Evolutionary conservation across 176 grass and related monocot species (phyloP).

Genomic region (Cenchrus fungigraminus): DNA sequence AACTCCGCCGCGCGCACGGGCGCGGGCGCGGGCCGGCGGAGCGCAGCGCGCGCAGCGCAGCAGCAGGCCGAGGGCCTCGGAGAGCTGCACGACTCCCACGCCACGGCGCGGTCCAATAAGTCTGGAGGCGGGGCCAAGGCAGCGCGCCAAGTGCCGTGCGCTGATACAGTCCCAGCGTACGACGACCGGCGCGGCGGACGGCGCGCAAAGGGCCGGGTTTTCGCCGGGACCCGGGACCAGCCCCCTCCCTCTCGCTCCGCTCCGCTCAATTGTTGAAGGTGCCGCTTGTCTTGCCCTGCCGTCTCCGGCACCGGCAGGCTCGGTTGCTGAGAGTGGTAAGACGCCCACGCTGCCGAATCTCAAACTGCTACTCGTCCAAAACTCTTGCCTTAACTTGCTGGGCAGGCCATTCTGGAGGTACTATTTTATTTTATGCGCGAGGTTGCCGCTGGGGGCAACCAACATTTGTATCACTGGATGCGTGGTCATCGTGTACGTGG

Average conservation of each 20-base stretch:
- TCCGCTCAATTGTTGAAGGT: too few species aligned
- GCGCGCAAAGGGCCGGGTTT: too few species aligned
- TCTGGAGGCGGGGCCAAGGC: background rate
- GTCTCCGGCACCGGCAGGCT: background rate
- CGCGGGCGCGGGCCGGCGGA: too few species aligned
- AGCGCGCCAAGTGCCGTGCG: background rate
- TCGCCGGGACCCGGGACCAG: too few species aligned
- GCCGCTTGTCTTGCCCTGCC: too few species aligned
- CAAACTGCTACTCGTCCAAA: background rate
- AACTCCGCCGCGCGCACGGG: too few species aligned
- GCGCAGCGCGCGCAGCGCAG: too few species aligned
- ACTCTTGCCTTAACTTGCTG: background rate
- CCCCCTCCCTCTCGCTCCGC: too few species aligned
- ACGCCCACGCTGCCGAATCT: background rate
- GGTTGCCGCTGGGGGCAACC: background rate
- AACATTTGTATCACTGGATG: background rate
- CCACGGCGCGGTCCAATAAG: background rate
- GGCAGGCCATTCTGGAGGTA: background rate
- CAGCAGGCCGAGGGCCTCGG: too few species aligned
- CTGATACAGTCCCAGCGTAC: background rate
- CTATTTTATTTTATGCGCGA: background rate
- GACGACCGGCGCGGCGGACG: too few species aligned
- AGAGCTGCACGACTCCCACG: too few species aligned
- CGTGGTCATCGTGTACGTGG: too few species aligned
- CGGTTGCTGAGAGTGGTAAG: background rate